These are phyloP conservation scores for Aspergillus calidoustus DNA, from an alignment of 2,329 filamentous ascomycete species.

Conservation along the genomic window DNA sequence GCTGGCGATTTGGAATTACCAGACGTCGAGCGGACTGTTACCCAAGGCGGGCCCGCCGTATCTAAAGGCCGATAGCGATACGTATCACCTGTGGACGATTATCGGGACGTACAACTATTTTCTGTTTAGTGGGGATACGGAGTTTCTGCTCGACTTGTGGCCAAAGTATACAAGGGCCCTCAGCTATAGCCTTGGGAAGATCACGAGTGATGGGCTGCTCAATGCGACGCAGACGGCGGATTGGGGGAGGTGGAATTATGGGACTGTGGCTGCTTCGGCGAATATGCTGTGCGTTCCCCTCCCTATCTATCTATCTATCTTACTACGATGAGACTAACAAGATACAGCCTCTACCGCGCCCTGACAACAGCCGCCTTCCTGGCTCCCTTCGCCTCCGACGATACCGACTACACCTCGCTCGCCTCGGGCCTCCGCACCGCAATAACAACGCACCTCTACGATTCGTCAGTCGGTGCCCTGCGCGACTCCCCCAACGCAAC, in stretches of 20 bases:
- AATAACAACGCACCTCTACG: slow-evolving; percentile 57
- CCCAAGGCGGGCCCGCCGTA: slow-evolving; percentile 42
- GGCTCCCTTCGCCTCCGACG: slow-evolving; percentile 50
- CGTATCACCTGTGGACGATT: slow-evolving; percentile 57
- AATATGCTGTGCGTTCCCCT: slow-evolving; percentile 50
- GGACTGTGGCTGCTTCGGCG: slow-evolving; percentile 36
- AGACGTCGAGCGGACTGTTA: slow-evolving; percentile 36
- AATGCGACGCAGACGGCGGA: slow-evolving; percentile 56
- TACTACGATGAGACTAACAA: not conserved
- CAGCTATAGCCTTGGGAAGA: slow-evolving; percentile 50
- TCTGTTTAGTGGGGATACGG: slow-evolving; percentile 58
- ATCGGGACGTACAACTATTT: slow-evolving; percentile 64
- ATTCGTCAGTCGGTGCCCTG: slow-evolving; percentile 55
- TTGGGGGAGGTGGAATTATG: slow-evolving; percentile 58
- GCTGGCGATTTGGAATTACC: slow-evolving; percentile 45
- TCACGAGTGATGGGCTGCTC: slow-evolving; percentile 51
- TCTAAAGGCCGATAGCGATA: slow-evolving; percentile 39
- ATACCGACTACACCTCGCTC: slow-evolving; percentile 42
- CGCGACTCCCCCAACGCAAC: slow-evolving; percentile 58
- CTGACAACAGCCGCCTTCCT: slow-evolving; percentile 58
- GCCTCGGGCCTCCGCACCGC: slow-evolving; percentile 50
- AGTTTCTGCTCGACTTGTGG: slow-evolving; percentile 56
- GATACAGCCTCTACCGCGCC: slow-evolving; percentile 54
- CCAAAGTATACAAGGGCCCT: slow-evolving; percentile 54
- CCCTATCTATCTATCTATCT: not conserved